Evolutionary conservation across 345 rosid genomes (phyloP).

Genomic region (Euphorbia pulcherrima): DNA sequence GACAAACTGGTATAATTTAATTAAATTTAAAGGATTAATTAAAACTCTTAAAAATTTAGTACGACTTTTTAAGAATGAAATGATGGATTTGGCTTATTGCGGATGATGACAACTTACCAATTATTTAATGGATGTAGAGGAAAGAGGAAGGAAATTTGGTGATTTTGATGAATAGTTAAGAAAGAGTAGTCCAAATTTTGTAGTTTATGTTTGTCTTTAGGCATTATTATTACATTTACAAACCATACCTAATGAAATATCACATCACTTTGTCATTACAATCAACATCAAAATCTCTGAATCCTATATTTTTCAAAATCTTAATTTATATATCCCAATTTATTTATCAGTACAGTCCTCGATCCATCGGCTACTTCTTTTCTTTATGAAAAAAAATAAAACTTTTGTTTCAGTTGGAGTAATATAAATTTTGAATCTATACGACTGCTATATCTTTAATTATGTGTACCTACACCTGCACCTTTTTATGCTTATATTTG

Average conservation of each 20-base stretch:
- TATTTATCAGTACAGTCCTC: no score
- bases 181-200: constrained; percentile 21
- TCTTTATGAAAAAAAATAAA: not conserved
- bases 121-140: constrained; percentile 14
- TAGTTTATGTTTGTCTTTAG: constrained; percentile 29
- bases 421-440: not conserved
- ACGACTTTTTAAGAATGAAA: no score
- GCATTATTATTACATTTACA: not conserved
- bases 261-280: constrained; percentile 26
- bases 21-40: no score
- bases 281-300: constrained; percentile 18
- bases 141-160: constrained; percentile 40
- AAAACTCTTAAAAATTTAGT: no score
- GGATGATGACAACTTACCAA: no score
- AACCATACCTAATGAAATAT: constrained; percentile 16
- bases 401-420: constrained; percentile 1
- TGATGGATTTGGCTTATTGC: no score
- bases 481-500: no score
- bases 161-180: constrained; percentile 12
- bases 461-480: no score
- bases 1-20: no score
- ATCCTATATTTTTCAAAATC: no score
- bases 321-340: no score
- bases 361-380: not conserved
- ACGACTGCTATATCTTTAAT: no score